Evolutionary conservation across 2,329 filamentous ascomycete species (phyloP).

Genomic region (Botryotinia globosa): DNA sequence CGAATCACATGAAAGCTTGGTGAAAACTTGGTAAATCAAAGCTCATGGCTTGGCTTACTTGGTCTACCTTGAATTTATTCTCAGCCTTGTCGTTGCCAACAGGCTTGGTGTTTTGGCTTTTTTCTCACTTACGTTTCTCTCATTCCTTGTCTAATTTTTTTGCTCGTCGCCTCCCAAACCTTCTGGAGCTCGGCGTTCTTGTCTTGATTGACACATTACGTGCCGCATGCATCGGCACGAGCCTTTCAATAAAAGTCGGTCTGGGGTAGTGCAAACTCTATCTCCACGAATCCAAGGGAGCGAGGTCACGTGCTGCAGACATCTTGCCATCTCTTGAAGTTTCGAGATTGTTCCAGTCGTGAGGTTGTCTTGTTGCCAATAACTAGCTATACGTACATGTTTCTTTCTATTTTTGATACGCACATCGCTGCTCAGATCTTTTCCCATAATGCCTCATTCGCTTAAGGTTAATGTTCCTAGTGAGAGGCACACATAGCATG

Average conservation of each 20-base stretch:
- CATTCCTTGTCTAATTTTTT: not conserved
- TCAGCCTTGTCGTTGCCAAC: not conserved
- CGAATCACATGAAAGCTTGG: not conserved
- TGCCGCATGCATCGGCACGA: not conserved
- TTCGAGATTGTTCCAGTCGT: constrained; percentile 1
- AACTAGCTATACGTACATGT: not conserved
- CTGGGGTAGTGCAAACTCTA: constrained; percentile 20
- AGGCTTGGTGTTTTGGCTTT: not conserved
- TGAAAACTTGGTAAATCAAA: not conserved
- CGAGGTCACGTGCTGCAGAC: not conserved
- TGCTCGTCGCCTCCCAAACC: not conserved
- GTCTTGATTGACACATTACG: not conserved
- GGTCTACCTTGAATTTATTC: not conserved
- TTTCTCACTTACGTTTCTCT: not conserved
- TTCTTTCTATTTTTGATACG: not conserved
- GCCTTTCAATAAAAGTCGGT: not conserved
- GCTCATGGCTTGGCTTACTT: not conserved
- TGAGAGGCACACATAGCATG: not conserved
- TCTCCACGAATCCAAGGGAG: not conserved
- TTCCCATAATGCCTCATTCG: not conserved
- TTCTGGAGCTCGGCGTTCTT: not conserved
- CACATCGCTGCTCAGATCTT: not conserved
- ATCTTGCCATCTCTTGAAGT: constrained; percentile 10
- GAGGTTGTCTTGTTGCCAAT: not conserved
- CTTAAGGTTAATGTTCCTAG: not conserved